phyloP scores from a whole-genome alignment of 768 basidiomycete species.

The Boletus coccyginus region DNA sequence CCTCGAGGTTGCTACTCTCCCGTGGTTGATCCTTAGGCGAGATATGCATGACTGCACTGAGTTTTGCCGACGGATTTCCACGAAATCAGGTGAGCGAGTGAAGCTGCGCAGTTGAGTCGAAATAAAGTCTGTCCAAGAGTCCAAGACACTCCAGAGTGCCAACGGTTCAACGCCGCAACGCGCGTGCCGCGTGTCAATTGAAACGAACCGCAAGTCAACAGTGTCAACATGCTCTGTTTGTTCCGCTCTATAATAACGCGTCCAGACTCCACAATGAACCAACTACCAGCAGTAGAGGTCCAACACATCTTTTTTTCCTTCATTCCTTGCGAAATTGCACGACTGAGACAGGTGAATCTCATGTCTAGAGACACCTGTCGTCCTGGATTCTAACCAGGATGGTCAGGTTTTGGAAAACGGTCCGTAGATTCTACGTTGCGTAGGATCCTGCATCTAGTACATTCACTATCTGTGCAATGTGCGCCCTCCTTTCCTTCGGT shows the following conservation, averaged over 20 bases:
- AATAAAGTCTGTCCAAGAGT: neutral
- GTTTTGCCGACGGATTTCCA: neutral
- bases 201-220: neutral
- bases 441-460: too few relatives aligned
- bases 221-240: neutral
- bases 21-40: neutral
- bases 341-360: neutral
- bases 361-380: neutral
- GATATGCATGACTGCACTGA: slow-evolving; percentile 13
- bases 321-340: neutral
- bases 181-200: neutral
- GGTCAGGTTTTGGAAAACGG: too few relatives aligned
- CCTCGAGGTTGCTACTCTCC: slow-evolving; percentile 4
- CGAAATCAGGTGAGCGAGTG: neutral
- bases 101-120: neutral
- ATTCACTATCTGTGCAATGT: too few relatives aligned
- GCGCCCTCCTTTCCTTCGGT: too few relatives aligned
- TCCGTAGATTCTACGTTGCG: too few relatives aligned
- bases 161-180: neutral
- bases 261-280: neutral
- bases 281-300: neutral
- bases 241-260: neutral
- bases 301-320: neutral
- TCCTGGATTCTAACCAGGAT: neutral
- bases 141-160: too few relatives aligned